phyloP scores from a whole-genome alignment of 2,329 filamentous ascomycete genomes.

The Fusarium sp. region DNA sequence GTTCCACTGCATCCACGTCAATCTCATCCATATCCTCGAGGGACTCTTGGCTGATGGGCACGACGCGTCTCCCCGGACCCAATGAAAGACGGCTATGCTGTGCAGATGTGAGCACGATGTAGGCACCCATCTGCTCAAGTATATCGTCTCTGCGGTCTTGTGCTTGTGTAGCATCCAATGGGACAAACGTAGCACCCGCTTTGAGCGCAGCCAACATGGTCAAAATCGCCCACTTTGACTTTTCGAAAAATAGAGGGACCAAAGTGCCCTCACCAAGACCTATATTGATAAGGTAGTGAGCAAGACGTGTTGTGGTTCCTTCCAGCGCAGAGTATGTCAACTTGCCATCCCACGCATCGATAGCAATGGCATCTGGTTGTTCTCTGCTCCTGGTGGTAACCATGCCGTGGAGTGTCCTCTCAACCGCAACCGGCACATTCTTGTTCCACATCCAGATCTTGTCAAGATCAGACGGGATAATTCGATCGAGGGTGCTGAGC shows the following conservation, averaged over 20 bases:
- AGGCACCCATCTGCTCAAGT: not conserved
- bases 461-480: not conserved
- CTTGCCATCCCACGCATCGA: constrained; percentile 6
- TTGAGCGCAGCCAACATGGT: not conserved
- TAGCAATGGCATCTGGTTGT: not conserved
- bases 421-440: not conserved
- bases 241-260: constrained; percentile 4
- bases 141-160: not conserved
- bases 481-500: not conserved
- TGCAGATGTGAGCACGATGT: not conserved
- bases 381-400: not conserved
- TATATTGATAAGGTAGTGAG: not conserved
- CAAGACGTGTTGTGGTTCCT: not conserved
- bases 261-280: not conserved
- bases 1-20: not conserved
- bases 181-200: constrained; percentile 3
- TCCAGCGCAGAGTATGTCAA: constrained; percentile 1
- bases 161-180: not conserved
- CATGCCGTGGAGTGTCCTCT: not conserved
- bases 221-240: not conserved
- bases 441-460: constrained; percentile 15
- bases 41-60: not conserved
- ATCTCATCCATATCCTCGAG: not conserved
- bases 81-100: not conserved
- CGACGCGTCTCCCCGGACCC: not conserved